phyloP scores from a whole-genome alignment of 176 grass and related monocot species.

The Carex pumila region DNA sequence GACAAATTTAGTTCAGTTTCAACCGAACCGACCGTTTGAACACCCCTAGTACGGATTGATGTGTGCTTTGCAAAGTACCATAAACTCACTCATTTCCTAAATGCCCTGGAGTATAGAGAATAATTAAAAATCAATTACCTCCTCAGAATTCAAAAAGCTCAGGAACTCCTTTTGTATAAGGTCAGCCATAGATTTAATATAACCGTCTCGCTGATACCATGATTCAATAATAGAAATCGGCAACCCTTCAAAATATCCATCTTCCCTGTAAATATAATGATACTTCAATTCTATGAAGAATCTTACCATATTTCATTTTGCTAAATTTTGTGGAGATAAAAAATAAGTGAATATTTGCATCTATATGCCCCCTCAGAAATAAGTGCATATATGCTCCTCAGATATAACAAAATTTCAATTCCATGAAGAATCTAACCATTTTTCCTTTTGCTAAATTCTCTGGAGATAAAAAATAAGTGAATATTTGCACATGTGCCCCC shows the following conservation, averaged over 20 bases:
- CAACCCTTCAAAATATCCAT: constrained; percentile 70
- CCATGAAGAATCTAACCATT: too few species aligned
- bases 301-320: neutral
- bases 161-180: constrained; percentile 72
- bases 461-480: too few species aligned
- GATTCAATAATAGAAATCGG: constrained; percentile 89
- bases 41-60: too few species aligned
- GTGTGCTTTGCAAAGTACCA: too few species aligned
- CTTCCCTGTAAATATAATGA: constrained; percentile 54
- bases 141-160: constrained; percentile 53
- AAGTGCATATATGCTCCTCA: too few species aligned
- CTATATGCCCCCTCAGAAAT: too few species aligned
- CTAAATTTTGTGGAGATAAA: neutral
- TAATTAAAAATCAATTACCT: constrained; percentile 37
- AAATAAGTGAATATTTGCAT: neutral
- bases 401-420: too few species aligned
- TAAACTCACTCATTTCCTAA: too few species aligned
- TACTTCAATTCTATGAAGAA: neutral
- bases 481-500: too few species aligned
- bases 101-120: neutral
- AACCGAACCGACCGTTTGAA: too few species aligned
- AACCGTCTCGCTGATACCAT: constrained; percentile 91
- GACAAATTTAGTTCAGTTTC: too few species aligned
- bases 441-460: too few species aligned
- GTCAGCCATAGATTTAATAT: constrained; percentile 93